Percentiles rank a stretch among this genome's conserved stretches.
phyloP scores from a whole-genome alignment of 2,329 filamentous ascomycete genomes.

The Stemphylium lycopersici region DNA sequence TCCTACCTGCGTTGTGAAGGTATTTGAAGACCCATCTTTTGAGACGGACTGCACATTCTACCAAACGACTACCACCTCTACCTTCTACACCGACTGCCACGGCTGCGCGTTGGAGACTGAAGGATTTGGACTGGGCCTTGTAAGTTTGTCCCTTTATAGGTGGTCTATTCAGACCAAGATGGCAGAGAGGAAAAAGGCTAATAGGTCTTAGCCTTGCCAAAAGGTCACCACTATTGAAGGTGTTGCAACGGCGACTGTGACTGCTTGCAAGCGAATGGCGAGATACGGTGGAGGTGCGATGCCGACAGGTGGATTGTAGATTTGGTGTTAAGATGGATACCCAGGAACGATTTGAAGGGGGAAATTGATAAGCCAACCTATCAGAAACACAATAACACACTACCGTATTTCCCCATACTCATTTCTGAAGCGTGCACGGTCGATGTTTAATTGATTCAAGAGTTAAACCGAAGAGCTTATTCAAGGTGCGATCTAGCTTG shows the following conservation, averaged over 20 bases:
- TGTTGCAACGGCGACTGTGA: constrained; percentile 13
- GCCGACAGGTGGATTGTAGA: not conserved
- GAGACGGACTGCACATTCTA: constrained; percentile 31
- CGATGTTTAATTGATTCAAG: not conserved
- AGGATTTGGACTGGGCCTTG: constrained; percentile 32
- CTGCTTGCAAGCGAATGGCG: constrained; percentile 9
- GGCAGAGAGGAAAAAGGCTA: constrained; percentile 2
- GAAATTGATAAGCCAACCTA: no score
- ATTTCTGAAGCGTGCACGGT: no score
- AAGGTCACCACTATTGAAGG: constrained; percentile 25
- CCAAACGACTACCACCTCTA: constrained; percentile 29
- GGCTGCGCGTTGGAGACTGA: constrained; percentile 30
- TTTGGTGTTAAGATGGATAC: no score
- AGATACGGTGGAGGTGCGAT: not conserved
- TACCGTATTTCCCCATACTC: no score
- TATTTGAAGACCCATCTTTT: constrained; percentile 26
- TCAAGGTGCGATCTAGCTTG: not conserved
- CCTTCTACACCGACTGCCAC: constrained; percentile 35
- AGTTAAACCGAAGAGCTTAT: not conserved
- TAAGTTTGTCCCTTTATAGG: constrained; percentile 13
- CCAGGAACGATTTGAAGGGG: no score
- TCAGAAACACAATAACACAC: no score
- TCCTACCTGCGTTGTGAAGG: constrained; percentile 22
- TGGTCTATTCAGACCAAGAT: no score
- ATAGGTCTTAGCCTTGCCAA: constrained; percentile 25